phyloP scores from a whole-genome alignment of 2,329 filamentous ascomycete genomes.

The Cladophialophora yegresii region DNA sequence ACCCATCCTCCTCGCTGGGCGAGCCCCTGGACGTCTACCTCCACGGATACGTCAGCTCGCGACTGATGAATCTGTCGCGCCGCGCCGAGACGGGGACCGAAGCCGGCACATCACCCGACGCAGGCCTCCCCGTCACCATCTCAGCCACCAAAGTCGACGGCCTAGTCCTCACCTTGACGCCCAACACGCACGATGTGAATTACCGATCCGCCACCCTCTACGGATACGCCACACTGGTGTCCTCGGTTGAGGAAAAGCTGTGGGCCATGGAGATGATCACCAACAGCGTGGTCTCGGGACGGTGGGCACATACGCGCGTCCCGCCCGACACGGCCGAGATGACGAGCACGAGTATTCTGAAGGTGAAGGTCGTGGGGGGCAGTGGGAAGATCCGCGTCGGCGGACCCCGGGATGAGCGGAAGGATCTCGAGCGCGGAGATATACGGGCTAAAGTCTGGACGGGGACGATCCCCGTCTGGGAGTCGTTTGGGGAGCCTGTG shows the following conservation, averaged over 20 bases:
- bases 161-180: slow-evolving; percentile 74
- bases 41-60: slow-evolving; percentile 78
- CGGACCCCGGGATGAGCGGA: slow-evolving; percentile 60
- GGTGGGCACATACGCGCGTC: slow-evolving; percentile 68
- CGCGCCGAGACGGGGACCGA: slow-evolving; percentile 40
- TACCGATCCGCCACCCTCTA: slow-evolving; percentile 79
- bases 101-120: slow-evolving; percentile 32
- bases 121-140: slow-evolving; percentile 67
- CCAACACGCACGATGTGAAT: slow-evolving; percentile 80
- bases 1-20: slow-evolving; percentile 60
- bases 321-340: slow-evolving; percentile 74
- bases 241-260: slow-evolving; percentile 67
- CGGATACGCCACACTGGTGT: slow-evolving; percentile 69
- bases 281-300: slow-evolving; percentile 68
- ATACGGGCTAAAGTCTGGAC: slow-evolving; percentile 58
- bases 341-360: slow-evolving; percentile 70
- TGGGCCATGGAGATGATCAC: slow-evolving; percentile 80
- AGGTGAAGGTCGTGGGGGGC: slow-evolving; percentile 66
- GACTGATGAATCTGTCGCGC: slow-evolving; percentile 76
- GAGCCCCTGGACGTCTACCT: slow-evolving; percentile 75
- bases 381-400: slow-evolving; percentile 74
- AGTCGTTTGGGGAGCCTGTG: slow-evolving; percentile 64
- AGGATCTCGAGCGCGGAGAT: slow-evolving; percentile 54
- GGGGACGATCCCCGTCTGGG: slow-evolving; percentile 64
- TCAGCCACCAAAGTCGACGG: slow-evolving; percentile 75